A percentile compares a stretch with the other conserved stretches of the same genome.
These are phyloP conservation scores for Blastocystis sp. DNA, from an alignment of 352 stramenopile species.

Conservation along the genomic window DNA sequence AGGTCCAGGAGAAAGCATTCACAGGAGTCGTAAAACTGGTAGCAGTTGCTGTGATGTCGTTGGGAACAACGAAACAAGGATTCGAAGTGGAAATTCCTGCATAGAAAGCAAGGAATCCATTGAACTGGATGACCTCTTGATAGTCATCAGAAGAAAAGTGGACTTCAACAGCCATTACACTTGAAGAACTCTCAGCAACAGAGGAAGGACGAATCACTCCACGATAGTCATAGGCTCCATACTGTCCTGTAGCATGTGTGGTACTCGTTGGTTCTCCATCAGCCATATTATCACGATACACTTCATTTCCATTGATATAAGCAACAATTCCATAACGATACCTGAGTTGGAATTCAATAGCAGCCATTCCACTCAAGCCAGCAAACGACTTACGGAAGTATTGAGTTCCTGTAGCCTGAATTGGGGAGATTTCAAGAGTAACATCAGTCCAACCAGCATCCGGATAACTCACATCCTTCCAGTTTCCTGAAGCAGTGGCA, in stretches of 20 bases:
- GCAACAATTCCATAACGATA: conserved; percentile 29
- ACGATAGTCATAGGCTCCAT: neutral
- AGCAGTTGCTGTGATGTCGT: neutral
- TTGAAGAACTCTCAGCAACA: neutral
- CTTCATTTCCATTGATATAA: conserved; percentile 45
- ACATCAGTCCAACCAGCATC: conserved; percentile 11
- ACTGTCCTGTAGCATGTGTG: neutral
- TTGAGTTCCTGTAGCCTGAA: neutral
- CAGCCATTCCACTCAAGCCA: neutral
- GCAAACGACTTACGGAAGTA: conserved; percentile 34
- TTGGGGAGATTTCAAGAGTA: neutral
- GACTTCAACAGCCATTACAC: conserved; percentile 14
- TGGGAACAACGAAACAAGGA: neutral
- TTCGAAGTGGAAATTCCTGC: neutral
- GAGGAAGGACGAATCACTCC: conserved; percentile 14
- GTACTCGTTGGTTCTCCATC: neutral
- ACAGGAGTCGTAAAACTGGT: neutral
- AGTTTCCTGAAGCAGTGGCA: neutral
- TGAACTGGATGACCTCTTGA: neutral
- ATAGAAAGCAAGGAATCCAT: neutral
- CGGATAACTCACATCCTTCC: neutral
- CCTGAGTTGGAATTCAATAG: conserved; percentile 2
- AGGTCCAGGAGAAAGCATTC: neutral
- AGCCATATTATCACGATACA: conserved; percentile 33
- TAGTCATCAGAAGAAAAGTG: neutral